Evolutionary conservation across 495 filamentous ascomycete species (phyloP).

Genomic region (Platismatia glauca): DNA sequence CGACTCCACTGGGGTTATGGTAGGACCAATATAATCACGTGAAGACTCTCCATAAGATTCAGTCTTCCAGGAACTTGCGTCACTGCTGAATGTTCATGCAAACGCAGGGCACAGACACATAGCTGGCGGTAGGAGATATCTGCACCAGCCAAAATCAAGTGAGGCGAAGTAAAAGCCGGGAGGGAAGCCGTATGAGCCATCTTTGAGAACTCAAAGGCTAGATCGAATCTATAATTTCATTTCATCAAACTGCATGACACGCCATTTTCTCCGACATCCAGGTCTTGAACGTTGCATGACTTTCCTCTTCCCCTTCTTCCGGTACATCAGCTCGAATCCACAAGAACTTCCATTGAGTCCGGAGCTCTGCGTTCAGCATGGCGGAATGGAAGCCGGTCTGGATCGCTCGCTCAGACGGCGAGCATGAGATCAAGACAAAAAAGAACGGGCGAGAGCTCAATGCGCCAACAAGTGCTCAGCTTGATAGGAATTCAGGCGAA

Average conservation of each 20-base stretch:
- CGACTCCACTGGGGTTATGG: too few relatives aligned
- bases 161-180: background rate
- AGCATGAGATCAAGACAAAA: conserved; percentile 21
- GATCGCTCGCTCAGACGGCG: conserved; percentile 19
- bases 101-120: background rate
- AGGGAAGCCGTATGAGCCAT: background rate
- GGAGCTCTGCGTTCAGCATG: background rate
- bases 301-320: background rate
- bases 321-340: background rate
- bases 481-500: conserved; percentile 36
- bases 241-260: background rate
- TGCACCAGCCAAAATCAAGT: background rate
- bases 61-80: background rate
- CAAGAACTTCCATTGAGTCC: background rate
- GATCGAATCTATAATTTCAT: background rate
- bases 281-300: background rate
- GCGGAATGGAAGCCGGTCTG: conserved; percentile 17
- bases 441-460: conserved; percentile 32
- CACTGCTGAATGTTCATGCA: background rate
- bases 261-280: background rate
- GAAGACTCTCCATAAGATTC: background rate
- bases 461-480: conserved; percentile 35
- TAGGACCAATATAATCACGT: too few relatives aligned
- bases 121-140: background rate
- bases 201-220: background rate